Conservation (phyloP, 345 rosid species). For the Carallia pectinifolia region DNA sequence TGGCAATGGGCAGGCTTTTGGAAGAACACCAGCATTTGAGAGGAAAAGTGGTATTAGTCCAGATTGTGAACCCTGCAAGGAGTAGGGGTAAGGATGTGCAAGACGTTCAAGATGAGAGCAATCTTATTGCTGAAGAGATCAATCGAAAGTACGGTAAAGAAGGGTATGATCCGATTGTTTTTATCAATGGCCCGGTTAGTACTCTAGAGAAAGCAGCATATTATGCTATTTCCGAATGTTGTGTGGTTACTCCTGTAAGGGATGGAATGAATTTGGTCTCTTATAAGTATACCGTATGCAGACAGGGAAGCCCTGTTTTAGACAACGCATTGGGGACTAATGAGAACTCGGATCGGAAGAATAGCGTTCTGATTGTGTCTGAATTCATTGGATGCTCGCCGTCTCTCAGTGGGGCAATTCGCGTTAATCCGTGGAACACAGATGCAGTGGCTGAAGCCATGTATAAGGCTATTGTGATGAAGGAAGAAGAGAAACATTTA, state of each 20-base stretch:
- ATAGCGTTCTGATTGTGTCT: conserved; percentile 71
- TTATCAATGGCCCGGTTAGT: conserved; percentile 48
- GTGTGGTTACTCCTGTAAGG: conserved; percentile 73
- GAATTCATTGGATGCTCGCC: conserved; percentile 94
- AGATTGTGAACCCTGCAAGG: conserved; percentile 80
- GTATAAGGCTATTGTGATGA: conserved; percentile 45
- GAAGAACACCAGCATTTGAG: conserved; percentile 40
- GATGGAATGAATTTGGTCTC: conserved; percentile 94
- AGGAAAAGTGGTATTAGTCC: conserved; percentile 63
- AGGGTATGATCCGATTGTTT: conserved; percentile 65
- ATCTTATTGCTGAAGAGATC: conserved; percentile 41
- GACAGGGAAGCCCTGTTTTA: conserved; percentile 65
- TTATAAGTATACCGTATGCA: conserved; percentile 67
- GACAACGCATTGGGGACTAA: conserved; percentile 52
- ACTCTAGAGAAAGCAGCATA: conserved; percentile 65
- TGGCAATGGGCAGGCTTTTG: conserved; percentile 64
- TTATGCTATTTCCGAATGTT: conserved; percentile 67
- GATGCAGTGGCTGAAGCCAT: conserved; percentile 63
- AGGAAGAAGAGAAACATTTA: conserved; percentile 51
- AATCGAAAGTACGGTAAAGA: conserved; percentile 50
- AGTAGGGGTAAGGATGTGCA: conserved; percentile 74
- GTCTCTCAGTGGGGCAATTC: conserved; percentile 79
- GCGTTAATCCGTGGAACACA: conserved; percentile 84
- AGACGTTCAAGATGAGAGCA: conserved; percentile 47
- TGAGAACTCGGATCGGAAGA: conserved; percentile 29